A percentile compares a stretch with the other conserved stretches of the same genome.
phyloP scores from a whole-genome alignment of 2,329 filamentous ascomycete species.

The Pseudogymnoascus sp. region DNA sequence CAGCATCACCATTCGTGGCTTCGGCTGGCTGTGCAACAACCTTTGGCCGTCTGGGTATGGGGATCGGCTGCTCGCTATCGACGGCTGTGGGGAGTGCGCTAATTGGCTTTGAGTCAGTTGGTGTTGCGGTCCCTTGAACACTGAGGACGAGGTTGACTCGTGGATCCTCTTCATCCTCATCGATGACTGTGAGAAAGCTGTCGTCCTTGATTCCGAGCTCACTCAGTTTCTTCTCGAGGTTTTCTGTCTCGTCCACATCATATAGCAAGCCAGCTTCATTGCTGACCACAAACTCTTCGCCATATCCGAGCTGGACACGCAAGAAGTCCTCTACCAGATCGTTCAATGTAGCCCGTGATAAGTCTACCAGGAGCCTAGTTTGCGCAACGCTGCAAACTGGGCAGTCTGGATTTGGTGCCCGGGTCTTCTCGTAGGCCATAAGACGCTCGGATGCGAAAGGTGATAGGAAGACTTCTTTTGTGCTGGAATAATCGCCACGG shows the following conservation, averaged over 20 bases:
- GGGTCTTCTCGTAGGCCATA: constrained; percentile 49
- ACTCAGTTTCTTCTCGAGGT: constrained; percentile 68
- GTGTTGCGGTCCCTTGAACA: constrained; percentile 43
- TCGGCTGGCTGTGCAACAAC: neutral
- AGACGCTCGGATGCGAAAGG: constrained; percentile 53
- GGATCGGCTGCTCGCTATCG: constrained; percentile 12
- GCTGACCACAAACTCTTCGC: constrained; percentile 71
- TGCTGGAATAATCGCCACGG: constrained; percentile 59
- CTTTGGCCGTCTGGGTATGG: neutral
- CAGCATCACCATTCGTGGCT: constrained; percentile 7
- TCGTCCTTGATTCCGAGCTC: constrained; percentile 71
- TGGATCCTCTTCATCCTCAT: constrained; percentile 65
- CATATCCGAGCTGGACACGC: constrained; percentile 63
- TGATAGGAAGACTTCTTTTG: constrained; percentile 80
- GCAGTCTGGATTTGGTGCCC: constrained; percentile 71
- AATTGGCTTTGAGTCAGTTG: constrained; percentile 47
- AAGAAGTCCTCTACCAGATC: constrained; percentile 74
- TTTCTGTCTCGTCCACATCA: constrained; percentile 82
- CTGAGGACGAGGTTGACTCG: constrained; percentile 75
- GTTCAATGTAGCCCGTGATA: constrained; percentile 64
- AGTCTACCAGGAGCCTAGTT: constrained; percentile 59
- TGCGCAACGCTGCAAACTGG: constrained; percentile 74
- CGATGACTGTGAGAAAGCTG: constrained; percentile 76
- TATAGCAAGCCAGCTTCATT: constrained; percentile 74
- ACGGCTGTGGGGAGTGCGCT: constrained; percentile 31